Evolutionary conservation across 164 flowering plant species (phyloP).

Genomic region (Piper betle): DNA sequence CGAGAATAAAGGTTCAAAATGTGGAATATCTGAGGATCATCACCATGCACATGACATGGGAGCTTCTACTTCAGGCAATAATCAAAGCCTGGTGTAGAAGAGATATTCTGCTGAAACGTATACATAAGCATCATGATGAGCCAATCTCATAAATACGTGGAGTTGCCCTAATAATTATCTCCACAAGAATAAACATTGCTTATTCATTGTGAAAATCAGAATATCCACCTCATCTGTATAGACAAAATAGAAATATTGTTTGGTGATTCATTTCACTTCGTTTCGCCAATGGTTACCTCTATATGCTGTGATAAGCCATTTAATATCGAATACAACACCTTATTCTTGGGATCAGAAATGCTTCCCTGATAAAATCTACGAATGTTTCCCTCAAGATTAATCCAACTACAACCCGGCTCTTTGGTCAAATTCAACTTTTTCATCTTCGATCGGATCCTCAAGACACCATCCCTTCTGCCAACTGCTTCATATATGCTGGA

Average conservation of each 20-base stretch:
- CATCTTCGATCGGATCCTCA: conserved; percentile 28
- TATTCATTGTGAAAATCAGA: too few relatives aligned
- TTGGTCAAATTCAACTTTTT: conserved; percentile 33
- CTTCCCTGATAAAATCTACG: too few relatives aligned
- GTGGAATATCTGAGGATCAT: neutral
- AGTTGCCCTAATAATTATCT: neutral
- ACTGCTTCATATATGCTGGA: conserved; percentile 36
- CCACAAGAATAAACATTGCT: neutral
- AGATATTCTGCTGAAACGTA: neutral
- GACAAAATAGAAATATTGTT: neutral
- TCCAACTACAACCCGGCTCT: conserved; percentile 50
- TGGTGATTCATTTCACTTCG: neutral
- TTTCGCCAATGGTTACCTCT: conserved; percentile 5
- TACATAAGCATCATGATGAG: neutral
- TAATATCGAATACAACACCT: conserved; percentile 17
- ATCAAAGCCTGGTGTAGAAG: neutral
- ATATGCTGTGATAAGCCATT: conserved; percentile 12
- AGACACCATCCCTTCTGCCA: conserved; percentile 24
- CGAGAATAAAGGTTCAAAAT: neutral
- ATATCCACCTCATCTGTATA: too few relatives aligned
- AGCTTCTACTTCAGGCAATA: neutral
- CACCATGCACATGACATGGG: neutral
- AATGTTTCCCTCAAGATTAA: conserved; percentile 19
- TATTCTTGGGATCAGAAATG: conserved; percentile 15
- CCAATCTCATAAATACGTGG: neutral